Evolutionary conservation across 495 filamentous ascomycete species (phyloP).

Genomic region (Penicillium ucsense): DNA sequence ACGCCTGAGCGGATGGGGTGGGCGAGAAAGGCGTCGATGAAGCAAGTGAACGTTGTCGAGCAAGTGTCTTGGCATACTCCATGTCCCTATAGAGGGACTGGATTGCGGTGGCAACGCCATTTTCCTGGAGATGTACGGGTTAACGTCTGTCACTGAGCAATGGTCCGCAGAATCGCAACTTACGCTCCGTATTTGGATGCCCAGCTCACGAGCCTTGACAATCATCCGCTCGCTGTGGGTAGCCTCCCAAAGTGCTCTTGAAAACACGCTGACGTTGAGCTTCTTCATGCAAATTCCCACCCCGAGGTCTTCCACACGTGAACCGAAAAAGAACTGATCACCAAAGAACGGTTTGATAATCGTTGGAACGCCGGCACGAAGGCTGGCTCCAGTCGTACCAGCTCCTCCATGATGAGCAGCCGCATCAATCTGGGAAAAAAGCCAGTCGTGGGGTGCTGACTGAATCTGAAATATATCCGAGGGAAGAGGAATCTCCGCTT

Average conservation of each 20-base stretch:
- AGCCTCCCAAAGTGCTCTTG: constrained; percentile 82
- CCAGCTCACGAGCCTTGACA: constrained; percentile 67
- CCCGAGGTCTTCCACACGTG: constrained; percentile 79
- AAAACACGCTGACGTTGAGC: constrained; percentile 73
- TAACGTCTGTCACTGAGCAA: not conserved
- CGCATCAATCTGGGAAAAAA: constrained; percentile 89
- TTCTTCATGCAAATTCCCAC: constrained; percentile 87
- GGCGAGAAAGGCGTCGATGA: constrained; percentile 36
- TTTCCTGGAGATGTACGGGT: constrained; percentile 49
- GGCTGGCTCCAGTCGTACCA: constrained; percentile 88
- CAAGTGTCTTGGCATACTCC: constrained; percentile 85
- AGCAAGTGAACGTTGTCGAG: constrained; percentile 48
- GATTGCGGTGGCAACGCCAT: constrained; percentile 80
- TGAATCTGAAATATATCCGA: constrained; percentile 78
- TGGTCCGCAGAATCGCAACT: constrained; percentile 13
- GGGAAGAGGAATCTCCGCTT: constrained; percentile 64
- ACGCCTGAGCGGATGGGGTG: constrained; percentile 24
- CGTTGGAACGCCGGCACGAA: constrained; percentile 86
- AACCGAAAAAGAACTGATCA: constrained; percentile 94
- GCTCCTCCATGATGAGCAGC: constrained; percentile 92
- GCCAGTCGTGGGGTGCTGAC: constrained; percentile 91
- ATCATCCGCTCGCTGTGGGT: constrained; percentile 86
- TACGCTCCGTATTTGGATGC: constrained; percentile 80
- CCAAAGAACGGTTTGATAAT: constrained; percentile 97
- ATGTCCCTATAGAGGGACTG: constrained; percentile 91